Evolutionary conservation across 225 moss, liverwort and hornwort genomes (phyloP), one percentile per base, ranked within the genome.

Genomic region (Bryum argenteum): DNA sequence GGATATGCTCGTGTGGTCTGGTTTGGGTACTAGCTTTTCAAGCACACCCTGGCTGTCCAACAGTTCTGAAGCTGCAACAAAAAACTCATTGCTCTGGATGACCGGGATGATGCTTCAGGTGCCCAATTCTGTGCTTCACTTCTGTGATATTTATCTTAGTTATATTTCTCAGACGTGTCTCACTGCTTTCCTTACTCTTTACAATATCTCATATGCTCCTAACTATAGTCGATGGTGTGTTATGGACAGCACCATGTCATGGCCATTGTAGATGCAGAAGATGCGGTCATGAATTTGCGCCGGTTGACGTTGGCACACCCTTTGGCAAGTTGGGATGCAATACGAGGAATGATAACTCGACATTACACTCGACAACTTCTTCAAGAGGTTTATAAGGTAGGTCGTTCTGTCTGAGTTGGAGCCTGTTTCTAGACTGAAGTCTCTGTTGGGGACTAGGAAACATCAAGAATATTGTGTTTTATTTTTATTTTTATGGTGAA

Each of bases 21-120:
- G 65, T 8, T 22, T 67, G 72, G 56, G 23, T 54, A 21, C 42
- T 52, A 96, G 96, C 72, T 96, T 93, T 74, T 93, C 96, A 64
- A 96, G 96, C 85, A 91, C 96, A 66, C 96, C 96, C 58, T 96
- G 96, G 96, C 74, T 96, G 39, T 80, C 93, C 66, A 93, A 93
- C 58, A 82, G 87, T 63, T 74, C 87, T 58, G 91, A 87, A 84
- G 80, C 80, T 43, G 80, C 91, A 23, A 87, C 90, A 39, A 88
- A 87, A 65, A 84, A 85, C 39, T 96, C 96, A 48, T 75, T 93
- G 59, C 77, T 93, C 63, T 91, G 88, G 90, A 88, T 89, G 89
- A 96, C 96, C 37, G 89, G 93, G 51, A 91, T 90, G 73, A 85
- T 93, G 85, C 87, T 96, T 69, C 91, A 96, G 96, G 96, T 96